phyloP scores from a whole-genome alignment of 1,284 basidiomycete genomes.

The Ceratobasidium sp. region DNA sequence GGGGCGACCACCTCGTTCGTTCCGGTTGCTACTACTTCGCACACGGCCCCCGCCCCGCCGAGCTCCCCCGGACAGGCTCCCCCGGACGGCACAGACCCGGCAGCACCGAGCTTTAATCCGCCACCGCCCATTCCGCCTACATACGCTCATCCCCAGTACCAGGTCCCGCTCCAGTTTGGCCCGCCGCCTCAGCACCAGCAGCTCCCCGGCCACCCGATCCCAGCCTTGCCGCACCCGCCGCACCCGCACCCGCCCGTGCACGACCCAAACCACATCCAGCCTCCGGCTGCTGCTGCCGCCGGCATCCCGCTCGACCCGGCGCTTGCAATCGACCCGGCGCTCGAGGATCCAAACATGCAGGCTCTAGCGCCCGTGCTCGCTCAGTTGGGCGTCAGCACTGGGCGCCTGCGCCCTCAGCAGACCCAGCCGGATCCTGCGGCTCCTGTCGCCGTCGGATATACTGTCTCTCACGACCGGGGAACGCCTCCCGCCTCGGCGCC shows the following conservation, averaged over 20 bases:
- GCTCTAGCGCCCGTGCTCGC: constrained; percentile 42
- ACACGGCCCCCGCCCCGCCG: constrained; percentile 9
- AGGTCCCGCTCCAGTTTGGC: constrained; percentile 38
- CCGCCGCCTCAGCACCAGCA: constrained; percentile 44
- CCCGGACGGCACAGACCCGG: constrained; percentile 26
- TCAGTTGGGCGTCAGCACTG: constrained; percentile 36
- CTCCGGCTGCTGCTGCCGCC: constrained; percentile 1
- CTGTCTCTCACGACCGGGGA: constrained; percentile 43
- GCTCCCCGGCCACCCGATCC: constrained; percentile 41
- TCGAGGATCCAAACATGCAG: constrained; percentile 45
- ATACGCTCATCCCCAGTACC: constrained; percentile 33
- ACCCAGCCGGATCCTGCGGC: constrained; percentile 10
- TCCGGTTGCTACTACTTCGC: constrained; percentile 28
- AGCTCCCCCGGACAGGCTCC: constrained; percentile 39
- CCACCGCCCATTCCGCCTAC: constrained; percentile 42
- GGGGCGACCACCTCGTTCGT: constrained; percentile 44
- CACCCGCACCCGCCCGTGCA: constrained; percentile 34
- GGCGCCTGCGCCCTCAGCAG: constrained; percentile 29
- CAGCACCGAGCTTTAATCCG: constrained; percentile 30
- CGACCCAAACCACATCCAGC: constrained; percentile 31
- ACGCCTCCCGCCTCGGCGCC: constrained; percentile 28
- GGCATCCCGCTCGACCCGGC: constrained; percentile 44
- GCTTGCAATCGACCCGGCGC: constrained; percentile 44
- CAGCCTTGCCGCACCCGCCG: constrained; percentile 18
- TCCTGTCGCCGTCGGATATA: constrained; percentile 34